phyloP scores from a whole-genome alignment of 768 basidiomycete genomes.

The Bullera alba region DNA sequence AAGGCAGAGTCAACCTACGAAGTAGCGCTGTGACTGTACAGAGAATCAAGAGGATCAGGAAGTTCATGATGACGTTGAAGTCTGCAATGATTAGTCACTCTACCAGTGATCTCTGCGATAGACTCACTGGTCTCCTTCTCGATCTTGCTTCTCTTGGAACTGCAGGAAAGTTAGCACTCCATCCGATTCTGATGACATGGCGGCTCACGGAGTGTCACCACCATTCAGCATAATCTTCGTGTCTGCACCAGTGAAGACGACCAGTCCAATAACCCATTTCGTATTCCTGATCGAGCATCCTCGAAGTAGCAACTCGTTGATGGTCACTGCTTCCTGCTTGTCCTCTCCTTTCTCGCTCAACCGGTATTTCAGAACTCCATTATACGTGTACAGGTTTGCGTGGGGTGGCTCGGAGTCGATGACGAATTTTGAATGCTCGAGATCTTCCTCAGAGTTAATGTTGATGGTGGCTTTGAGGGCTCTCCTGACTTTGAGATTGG shows the following conservation, averaged over 20 bases:
- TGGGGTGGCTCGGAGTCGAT: conserved; percentile 91
- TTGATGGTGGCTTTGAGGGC: conserved; percentile 66
- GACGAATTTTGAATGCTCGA: conserved; percentile 76
- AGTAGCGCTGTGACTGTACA: conserved; percentile 65
- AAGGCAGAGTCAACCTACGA: conserved; percentile 11
- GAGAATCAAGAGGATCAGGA: conserved; percentile 66
- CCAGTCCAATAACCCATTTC: conserved; percentile 85
- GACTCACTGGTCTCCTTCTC: conserved; percentile 77
- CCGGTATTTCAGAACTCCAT: conserved; percentile 68
- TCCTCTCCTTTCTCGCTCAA: conserved; percentile 51
- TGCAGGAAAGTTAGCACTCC: conserved; percentile 2
- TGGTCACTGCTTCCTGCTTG: conserved; percentile 54
- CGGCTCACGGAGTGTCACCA: conserved; percentile 64
- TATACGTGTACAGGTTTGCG: conserved; percentile 85
- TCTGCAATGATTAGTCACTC: background rate
- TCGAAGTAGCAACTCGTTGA: conserved; percentile 87
- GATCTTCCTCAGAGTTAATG: conserved; percentile 77
- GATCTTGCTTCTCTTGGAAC: conserved; percentile 91
- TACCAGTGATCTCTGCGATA: conserved; percentile 11
- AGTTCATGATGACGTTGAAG: conserved; percentile 95
- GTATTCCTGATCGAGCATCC: conserved; percentile 88
- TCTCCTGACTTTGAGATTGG: conserved; percentile 83
- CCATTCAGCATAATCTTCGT: conserved; percentile 63
- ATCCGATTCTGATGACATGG: too few species aligned
- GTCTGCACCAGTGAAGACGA: conserved; percentile 80